Percentiles rank a stretch among this genome's conserved stretches.
phyloP scores from a whole-genome alignment of 305 asterid genomes.

The Lippia alba region DNA sequence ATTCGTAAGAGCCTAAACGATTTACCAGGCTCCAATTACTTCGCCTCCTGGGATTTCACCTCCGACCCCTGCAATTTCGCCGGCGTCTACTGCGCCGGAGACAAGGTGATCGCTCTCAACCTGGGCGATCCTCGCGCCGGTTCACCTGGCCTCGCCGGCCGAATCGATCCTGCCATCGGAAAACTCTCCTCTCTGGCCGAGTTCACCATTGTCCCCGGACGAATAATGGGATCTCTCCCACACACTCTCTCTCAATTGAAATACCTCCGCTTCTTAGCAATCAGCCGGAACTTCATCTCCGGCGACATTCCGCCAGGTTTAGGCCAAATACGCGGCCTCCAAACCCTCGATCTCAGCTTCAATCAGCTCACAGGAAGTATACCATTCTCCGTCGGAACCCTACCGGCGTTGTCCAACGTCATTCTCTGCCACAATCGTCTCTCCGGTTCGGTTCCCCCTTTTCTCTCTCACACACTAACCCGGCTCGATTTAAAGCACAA shows the following conservation, averaged over 20 bases:
- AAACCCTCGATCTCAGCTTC: conserved; percentile 85
- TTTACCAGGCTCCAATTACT: conserved; percentile 78
- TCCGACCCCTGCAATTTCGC: conserved; percentile 91
- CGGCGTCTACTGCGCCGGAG: conserved; percentile 76
- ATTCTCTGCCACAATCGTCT: conserved; percentile 75
- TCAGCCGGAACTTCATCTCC: conserved; percentile 76
- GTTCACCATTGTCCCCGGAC: conserved; percentile 85
- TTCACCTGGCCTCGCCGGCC: conserved; percentile 76
- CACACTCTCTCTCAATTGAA: conserved; percentile 62
- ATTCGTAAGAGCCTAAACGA: conserved; percentile 68
- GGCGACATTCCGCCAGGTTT: conserved; percentile 73
- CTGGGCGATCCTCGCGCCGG: conserved; percentile 98
- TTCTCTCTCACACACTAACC: conserved; percentile 58
- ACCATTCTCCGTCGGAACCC: conserved; percentile 59
- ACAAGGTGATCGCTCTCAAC: conserved; percentile 76
- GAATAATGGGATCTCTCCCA: conserved; percentile 75
- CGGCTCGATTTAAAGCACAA: conserved; percentile 87
- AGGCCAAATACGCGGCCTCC: conserved; percentile 68
- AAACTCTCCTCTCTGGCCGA: conserved; percentile 74
- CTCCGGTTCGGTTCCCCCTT: conserved; percentile 71
- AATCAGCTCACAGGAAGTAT: conserved; percentile 67
- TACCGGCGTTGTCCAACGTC: conserved; percentile 73
- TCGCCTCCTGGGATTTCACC: conserved; percentile 95
- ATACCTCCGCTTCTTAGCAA: conserved; percentile 64
- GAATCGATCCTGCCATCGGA: conserved; percentile 79